Conservation (phyloP, 2,329 filamentous ascomycete genomes). For the Paecilomyces variotii region DNA sequence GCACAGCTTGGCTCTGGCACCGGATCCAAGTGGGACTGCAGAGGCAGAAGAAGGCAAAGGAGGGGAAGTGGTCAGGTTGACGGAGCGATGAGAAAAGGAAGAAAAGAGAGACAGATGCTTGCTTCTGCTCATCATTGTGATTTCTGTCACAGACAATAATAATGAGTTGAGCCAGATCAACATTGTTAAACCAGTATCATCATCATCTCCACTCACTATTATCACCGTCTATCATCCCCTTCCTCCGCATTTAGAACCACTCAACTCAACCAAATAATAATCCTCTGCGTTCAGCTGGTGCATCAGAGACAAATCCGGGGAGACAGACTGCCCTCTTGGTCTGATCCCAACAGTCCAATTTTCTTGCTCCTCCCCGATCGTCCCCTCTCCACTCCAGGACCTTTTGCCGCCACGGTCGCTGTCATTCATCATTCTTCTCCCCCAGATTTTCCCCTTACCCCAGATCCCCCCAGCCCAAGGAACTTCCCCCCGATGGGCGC, state of each 20-base stretch:
- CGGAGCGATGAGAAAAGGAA: neutral
- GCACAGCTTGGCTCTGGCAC: neutral
- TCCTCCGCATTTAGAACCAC: neutral
- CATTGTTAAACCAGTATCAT: too few relatives aligned
- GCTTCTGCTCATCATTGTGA: neutral
- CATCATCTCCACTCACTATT: too few relatives aligned
- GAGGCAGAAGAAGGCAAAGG: neutral
- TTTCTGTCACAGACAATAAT: neutral
- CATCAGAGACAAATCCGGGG: neutral
- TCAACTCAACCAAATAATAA: too few relatives aligned
- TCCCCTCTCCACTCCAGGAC: neutral
- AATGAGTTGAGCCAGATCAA: too few relatives aligned
- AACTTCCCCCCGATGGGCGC: constrained; percentile 5
- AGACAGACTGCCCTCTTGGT: neutral
- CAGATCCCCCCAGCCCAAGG: neutral
- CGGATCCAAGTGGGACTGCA: neutral
- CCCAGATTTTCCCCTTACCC: constrained; percentile 1
- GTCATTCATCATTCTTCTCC: neutral
- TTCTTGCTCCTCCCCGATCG: constrained; percentile 6
- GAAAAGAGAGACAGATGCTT: neutral
- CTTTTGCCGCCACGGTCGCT: neutral
- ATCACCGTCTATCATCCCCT: too few relatives aligned
- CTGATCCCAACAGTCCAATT: neutral
- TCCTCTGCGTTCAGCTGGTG: too few relatives aligned
- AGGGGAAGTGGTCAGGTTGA: neutral